Evolutionary conservation across 2,329 filamentous ascomycete genomes (phyloP), one percentile per base, ranked within the genome.

Genomic region (Penicillium sp.): DNA sequence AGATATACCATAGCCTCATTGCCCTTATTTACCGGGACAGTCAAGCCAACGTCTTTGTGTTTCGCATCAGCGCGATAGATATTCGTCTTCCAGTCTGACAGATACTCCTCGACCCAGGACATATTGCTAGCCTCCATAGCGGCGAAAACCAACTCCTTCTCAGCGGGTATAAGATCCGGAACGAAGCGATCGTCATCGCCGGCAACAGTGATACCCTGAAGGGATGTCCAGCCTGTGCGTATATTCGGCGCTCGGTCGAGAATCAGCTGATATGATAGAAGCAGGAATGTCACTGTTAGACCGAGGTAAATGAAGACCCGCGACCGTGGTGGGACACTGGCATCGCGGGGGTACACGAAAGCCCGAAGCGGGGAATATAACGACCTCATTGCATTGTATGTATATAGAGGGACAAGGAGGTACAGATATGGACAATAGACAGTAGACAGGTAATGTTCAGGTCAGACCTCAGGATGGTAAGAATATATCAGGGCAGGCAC

Each of bases 1-100:
- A 77, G 54, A 54, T 75, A 76, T 1, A 72, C 73, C 73, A 76
- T 76, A 19, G 68, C 71, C 55, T 77, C 74, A 34, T 72, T 64
- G 0, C 74, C 74, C 57, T 75, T 75, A 55, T 77, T 76, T 42
- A 61, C 62, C 1, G 73, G 73, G 10, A 76, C 70, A 0, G 64
- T 72, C 21, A 74, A 59, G 1, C 15, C 44, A 24, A 55, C 48
- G 5, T 70, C 69, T 35, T 54, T 46, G 1, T 56, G 31, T n/a
- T 51, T 29, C 24, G 71, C 66, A 49, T 76, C 70, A 2, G 73
- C 72, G 4, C 64, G 61, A 57, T 75, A 76, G 17, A 75, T 67
- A 37, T 57, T 62, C 26, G 29, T 22, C 2, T 34, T 12, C 59
- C 59, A 61, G 4, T 50, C 39, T 2, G 56, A 45, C 12, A 61